These are phyloP conservation scores for Trichoderma parareesei DNA, from an alignment of 495 filamentous ascomycete genomes.

Conservation along the genomic window DNA sequence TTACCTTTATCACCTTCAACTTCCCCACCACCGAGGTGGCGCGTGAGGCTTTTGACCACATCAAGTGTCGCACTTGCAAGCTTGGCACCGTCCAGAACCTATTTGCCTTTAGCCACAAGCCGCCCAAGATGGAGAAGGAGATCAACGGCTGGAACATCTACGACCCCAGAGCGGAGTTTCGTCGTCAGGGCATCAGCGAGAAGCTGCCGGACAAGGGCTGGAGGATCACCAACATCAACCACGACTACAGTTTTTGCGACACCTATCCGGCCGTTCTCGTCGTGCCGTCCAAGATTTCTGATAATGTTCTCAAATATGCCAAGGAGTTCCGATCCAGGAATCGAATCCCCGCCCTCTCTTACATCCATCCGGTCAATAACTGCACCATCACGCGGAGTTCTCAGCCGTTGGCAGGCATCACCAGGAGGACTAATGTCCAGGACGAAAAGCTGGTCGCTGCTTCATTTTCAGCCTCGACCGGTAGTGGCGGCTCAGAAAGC, in stretches of 20 bases:
- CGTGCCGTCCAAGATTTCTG: conserved; percentile 82
- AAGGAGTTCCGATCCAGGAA: conserved; percentile 78
- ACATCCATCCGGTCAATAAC: conserved; percentile 93
- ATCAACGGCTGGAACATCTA: conserved; percentile 86
- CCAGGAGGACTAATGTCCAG: conserved; percentile 85
- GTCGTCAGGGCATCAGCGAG: conserved; percentile 69
- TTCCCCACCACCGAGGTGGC: conserved; percentile 67
- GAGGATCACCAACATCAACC: conserved; percentile 87
- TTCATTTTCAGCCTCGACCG: conserved; percentile 72
- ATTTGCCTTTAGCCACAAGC: conserved; percentile 79
- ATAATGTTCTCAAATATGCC: conserved; percentile 93
- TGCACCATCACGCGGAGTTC: conserved; percentile 94
- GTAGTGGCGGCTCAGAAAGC: conserved; percentile 22
- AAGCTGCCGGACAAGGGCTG: conserved; percentile 69
- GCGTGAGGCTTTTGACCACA: conserved; percentile 81
- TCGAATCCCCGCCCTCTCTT: conserved; percentile 81
- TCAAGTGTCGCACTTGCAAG: conserved; percentile 73
- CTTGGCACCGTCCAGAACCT: conserved; percentile 80
- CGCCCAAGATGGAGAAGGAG: conserved; percentile 62
- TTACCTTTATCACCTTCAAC: conserved; percentile 86
- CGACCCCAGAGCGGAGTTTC: conserved; percentile 72
- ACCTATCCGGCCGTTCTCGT: conserved; percentile 88
- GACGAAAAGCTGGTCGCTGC: conserved; percentile 90
- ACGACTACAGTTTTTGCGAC: conserved; percentile 78
- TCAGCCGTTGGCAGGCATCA: conserved; percentile 82